These are phyloP conservation scores for Chlamydomonas sp. DNA, from an alignment of 139 green algal species.

Conservation along the genomic window DNA sequence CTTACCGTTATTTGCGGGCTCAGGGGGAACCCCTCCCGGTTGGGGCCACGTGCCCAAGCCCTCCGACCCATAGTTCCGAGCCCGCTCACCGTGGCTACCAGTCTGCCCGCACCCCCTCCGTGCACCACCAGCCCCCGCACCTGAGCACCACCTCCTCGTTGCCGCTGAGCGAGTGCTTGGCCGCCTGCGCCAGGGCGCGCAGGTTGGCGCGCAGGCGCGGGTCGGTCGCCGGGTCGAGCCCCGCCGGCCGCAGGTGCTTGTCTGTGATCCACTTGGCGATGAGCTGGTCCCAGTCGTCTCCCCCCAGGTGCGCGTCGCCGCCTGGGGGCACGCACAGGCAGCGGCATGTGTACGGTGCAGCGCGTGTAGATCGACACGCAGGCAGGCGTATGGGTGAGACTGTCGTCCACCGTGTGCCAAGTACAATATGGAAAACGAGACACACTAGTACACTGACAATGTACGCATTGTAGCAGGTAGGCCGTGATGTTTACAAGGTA, in stretches of 20 bases:
- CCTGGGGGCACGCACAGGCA: slow-evolving; percentile 40
- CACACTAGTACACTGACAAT: too few species aligned
- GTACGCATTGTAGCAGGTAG: too few species aligned
- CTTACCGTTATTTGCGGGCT: neutral
- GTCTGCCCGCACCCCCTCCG: neutral
- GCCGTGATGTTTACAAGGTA: too few species aligned
- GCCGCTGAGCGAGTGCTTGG: slow-evolving; percentile 80
- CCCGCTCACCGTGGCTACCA: too few species aligned
- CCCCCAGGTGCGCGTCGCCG: slow-evolving; percentile 85
- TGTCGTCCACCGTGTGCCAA: too few species aligned
- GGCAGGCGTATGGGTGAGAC: too few species aligned
- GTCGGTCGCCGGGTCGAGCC: slow-evolving; percentile 35
- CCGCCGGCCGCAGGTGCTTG: slow-evolving; percentile 58
- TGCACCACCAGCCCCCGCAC: slow-evolving; percentile 31
- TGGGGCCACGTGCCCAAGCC: too few species aligned
- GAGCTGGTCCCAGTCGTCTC: slow-evolving; percentile 86
- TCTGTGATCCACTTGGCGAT: slow-evolving; percentile 74
- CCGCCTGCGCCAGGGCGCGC: slow-evolving; percentile 72
- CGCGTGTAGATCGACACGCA: too few species aligned
- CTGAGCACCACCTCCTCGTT: slow-evolving; percentile 54
- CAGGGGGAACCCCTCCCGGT: neutral
- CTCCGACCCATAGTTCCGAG: too few species aligned
- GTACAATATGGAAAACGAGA: too few species aligned
- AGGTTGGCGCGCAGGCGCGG: slow-evolving; percentile 65
- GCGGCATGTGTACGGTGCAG: neutral